Percentiles rank a stretch among this genome's conserved stretches.
Conservation (phyloP, 1,284 basidiomycete species). For the Xerocomus minutiporus region DNA sequence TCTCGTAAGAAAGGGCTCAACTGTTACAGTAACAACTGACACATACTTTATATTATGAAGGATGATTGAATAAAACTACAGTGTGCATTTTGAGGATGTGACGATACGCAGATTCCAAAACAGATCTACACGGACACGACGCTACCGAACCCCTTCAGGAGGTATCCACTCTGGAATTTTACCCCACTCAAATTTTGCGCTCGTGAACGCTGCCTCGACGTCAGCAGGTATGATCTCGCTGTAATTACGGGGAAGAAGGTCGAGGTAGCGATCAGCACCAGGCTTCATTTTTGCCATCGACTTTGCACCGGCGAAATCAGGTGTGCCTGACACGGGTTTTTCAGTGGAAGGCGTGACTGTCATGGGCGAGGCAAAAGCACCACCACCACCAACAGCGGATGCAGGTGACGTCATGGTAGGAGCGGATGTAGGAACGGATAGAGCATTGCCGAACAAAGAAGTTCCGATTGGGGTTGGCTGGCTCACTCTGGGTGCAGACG, state of each 20-base stretch:
- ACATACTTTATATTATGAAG: too few relatives aligned
- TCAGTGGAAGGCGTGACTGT: constrained; percentile 24
- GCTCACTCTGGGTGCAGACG: constrained; percentile 30
- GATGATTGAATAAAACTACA: not conserved
- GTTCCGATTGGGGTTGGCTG: constrained; percentile 18
- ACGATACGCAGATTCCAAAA: not conserved
- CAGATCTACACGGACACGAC: not conserved
- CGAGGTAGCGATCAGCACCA: constrained; percentile 53
- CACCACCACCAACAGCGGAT: constrained; percentile 16
- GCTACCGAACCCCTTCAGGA: constrained; percentile 58
- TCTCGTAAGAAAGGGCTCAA: too few relatives aligned
- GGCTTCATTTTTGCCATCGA: constrained; percentile 38
- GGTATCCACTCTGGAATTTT: constrained; percentile 76
- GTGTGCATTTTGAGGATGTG: not conserved
- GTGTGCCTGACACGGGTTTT: constrained; percentile 28
- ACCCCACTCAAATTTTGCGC: constrained; percentile 64
- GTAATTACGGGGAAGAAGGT: constrained; percentile 56
- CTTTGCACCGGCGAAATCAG: constrained; percentile 43
- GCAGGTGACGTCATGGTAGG: constrained; percentile 10
- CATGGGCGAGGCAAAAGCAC: constrained; percentile 29
- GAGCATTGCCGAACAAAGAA: constrained; percentile 8
- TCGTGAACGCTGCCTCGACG: constrained; percentile 57
- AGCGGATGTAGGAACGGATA: constrained; percentile 11
- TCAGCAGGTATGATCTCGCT: constrained; percentile 46
- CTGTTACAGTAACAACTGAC: too few relatives aligned